A percentile compares a stretch with the other conserved stretches of the same genome.
Evolutionary conservation across 129 eudicot species (phyloP).

Genomic region (Rutidosis leptorrhynchoides): DNA sequence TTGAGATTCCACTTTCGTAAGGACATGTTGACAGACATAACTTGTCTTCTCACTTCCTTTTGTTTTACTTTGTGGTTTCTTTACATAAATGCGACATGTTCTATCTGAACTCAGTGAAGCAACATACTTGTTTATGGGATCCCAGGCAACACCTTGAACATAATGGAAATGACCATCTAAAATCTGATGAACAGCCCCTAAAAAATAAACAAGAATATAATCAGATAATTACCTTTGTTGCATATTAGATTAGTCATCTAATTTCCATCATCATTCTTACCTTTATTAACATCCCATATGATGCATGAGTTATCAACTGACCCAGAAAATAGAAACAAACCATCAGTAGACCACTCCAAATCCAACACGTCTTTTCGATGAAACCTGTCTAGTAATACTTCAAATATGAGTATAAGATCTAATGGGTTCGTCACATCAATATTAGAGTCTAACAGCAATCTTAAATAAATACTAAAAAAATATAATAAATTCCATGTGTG

Average conservation of each 20-base stretch:
- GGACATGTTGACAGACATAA: constrained; percentile 81
- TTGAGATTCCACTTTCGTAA: constrained; percentile 72
- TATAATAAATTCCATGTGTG: background rate
- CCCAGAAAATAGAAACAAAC: constrained; percentile 83
- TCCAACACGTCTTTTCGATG: constrained; percentile 95
- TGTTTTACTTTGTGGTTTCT: constrained; percentile 66
- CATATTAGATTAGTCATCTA: background rate
- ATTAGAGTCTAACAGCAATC: background rate
- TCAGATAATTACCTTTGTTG: constrained; percentile 22
- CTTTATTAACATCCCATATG: constrained; percentile 95
- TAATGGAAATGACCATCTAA: constrained; percentile 92
- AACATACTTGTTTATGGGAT: constrained; percentile 76
- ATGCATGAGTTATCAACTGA: constrained; percentile 97
- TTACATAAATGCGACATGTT: constrained; percentile 74
- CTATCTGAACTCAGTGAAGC: constrained; percentile 98
- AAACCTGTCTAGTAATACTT: constrained; percentile 55
- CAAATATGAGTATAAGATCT: constrained; percentile 24
- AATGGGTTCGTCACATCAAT: constrained; percentile 1
- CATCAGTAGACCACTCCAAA: constrained; percentile 89
- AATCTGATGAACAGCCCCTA: constrained; percentile 95
- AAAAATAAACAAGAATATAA: constrained; percentile 7
- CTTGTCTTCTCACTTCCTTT: constrained; percentile 69
- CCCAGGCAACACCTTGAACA: constrained; percentile 99
- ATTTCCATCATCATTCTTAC: constrained; percentile 30
- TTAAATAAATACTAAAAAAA: too few species aligned